phyloP scores from a whole-genome alignment of 2,329 filamentous ascomycete genomes.

The Dothistroma pini region DNA sequence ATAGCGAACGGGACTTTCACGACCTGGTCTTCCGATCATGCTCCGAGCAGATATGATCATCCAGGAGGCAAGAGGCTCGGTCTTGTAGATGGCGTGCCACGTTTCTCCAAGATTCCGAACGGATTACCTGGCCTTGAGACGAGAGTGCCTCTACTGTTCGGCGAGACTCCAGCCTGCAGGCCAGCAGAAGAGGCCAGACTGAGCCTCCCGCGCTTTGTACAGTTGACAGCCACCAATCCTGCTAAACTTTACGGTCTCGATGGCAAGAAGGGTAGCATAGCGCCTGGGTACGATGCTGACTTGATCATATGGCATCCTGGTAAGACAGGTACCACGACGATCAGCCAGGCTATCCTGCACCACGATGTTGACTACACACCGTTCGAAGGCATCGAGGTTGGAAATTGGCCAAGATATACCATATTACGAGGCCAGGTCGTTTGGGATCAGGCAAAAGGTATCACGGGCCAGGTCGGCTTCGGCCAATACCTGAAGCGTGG shows the following conservation, averaged over 20 bases:
- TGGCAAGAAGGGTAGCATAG: constrained; percentile 40
- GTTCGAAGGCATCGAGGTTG: constrained; percentile 55
- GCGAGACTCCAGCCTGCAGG: constrained; percentile 30
- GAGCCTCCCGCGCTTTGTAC: constrained; percentile 42
- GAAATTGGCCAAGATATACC: constrained; percentile 61
- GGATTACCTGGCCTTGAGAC: constrained; percentile 45
- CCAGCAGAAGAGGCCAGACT: constrained; percentile 26
- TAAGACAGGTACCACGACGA: constrained; percentile 25
- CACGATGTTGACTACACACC: constrained; percentile 62
- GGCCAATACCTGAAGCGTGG: constrained; percentile 39
- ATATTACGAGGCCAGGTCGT: constrained; percentile 57
- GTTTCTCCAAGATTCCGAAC: constrained; percentile 43
- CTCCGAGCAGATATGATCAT: constrained; percentile 39
- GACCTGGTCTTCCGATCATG: constrained; percentile 36
- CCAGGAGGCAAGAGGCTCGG: constrained; percentile 39
- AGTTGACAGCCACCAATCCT: constrained; percentile 43
- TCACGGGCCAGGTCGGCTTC: constrained; percentile 36
- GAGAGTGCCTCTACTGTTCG: constrained; percentile 41
- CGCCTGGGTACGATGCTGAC: constrained; percentile 44
- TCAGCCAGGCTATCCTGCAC: constrained; percentile 50
- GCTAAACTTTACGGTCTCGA: constrained; percentile 45
- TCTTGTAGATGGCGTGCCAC: constrained; percentile 33
- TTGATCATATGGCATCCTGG: constrained; percentile 43
- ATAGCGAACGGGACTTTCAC: constrained; percentile 37
- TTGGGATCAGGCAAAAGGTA: constrained; percentile 54